Evolutionary conservation across 2,329 filamentous ascomycete genomes (phyloP), one percentile per base, ranked within the genome.

Genomic region (Chalaropsis ovoidea): DNA sequence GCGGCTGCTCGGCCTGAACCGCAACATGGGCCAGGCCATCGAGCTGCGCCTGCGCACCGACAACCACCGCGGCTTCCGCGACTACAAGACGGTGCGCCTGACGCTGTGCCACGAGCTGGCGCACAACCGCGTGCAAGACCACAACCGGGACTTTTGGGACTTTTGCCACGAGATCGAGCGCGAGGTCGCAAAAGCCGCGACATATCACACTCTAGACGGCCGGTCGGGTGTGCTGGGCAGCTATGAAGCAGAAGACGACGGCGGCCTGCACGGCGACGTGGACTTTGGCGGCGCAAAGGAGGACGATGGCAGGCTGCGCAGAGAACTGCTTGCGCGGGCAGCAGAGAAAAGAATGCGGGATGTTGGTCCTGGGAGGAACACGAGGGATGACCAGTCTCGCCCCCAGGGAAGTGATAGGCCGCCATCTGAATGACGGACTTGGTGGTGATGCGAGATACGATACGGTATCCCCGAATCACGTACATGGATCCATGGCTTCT

Each of bases 51-150:
- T 99, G 43, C 80, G 94, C n/a, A 97, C 94, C 0, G 94, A 99
- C 76, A 89, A 89, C 2, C 90, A 94, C 73, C 91, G 96, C 74
- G 94, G 94, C 0, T 97, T 96, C 72, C 79, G 94, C 45, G 90
- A 96, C 73, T 99, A 97, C 77, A 87, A 87, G 71, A 92, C 88
- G 0, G 95, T 99, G 61, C 83, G 94, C 63, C 89, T 89, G 70
- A 97, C 94, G 58, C 79, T 99, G 13, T 97, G 93, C 73, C 94
- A 99, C 76, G 94, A 99, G 77, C 80, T 99, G 19, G 87, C 92
- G 69, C 94, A 99, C 75, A 96, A 96, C 71, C 89, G 96, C 10
- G 87, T 88, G 76, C 81, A 88, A 0, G 84, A 88, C 0, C 94
- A 99, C 74, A 91, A 97, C 75, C 79, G 84, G 19, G 78, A 88